phyloP scores from a whole-genome alignment of 23 red algal genomes.

The Cyanidium caldarium region DNA sequence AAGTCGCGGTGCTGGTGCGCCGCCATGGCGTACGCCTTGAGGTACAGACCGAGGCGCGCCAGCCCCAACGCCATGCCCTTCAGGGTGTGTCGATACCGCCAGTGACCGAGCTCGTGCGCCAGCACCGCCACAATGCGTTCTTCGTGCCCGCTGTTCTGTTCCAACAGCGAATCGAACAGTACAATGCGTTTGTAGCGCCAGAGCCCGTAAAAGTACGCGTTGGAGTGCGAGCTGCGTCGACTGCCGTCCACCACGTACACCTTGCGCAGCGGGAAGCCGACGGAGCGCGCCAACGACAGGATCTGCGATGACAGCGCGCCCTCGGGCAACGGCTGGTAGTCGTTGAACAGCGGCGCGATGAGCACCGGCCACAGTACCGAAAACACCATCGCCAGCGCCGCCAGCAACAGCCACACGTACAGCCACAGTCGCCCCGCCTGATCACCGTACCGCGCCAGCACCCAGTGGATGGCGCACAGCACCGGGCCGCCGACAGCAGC shows the following conservation, averaged over 20 bases:
- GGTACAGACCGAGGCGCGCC: too few species aligned
- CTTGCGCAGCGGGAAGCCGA: constrained; percentile 64
- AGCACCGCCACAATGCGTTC: constrained; percentile 46
- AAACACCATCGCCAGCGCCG: constrained; percentile 24
- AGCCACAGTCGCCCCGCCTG: constrained; percentile 4
- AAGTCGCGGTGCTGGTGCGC: too few species aligned
- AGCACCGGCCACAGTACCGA: constrained; percentile 28
- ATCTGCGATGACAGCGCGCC: constrained; percentile 21
- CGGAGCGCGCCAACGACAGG: constrained; percentile 5
- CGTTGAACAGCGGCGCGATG: constrained; percentile 80
- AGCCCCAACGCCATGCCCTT: constrained; percentile 23
- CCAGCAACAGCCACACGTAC: constrained; percentile 29
- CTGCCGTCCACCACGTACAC: constrained; percentile 82
- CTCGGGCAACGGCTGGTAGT: constrained; percentile 42
- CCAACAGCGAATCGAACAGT: constrained; percentile 45
- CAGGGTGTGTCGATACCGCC: constrained; percentile 26
- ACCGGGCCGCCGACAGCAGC: constrained; percentile 22
- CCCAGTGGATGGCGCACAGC: constrained; percentile 17
- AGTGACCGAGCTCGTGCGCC: constrained; percentile 67
- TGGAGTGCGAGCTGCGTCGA: constrained; percentile 40
- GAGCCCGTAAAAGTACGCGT: constrained; percentile 62
- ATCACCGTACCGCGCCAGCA: constrained; percentile 10
- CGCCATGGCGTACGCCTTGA: too few species aligned
- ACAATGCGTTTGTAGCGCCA: constrained; percentile 62
- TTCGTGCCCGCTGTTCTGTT: constrained; percentile 35